Evolutionary conservation across 495 filamentous ascomycete genomes (phyloP).

Genomic region (Penicillium antarcticum): DNA sequence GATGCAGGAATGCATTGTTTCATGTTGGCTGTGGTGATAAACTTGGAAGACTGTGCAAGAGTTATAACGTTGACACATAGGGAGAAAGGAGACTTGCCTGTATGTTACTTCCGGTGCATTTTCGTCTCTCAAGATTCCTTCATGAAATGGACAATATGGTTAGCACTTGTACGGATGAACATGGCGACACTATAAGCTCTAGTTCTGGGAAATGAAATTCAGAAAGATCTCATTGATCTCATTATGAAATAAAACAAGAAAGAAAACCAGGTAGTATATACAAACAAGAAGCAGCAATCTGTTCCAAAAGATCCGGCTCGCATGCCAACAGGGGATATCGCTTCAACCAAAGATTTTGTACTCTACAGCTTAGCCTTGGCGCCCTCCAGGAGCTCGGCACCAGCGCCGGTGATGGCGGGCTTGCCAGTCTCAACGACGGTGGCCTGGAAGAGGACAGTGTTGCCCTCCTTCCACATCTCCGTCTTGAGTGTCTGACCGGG

Average conservation of each 20-base stretch:
- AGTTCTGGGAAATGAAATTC: neutral
- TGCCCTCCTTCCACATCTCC: conserved; percentile 98
- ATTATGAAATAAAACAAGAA: conserved; percentile 1
- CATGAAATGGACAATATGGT: no score
- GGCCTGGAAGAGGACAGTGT: conserved; percentile 84
- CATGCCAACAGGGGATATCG: conserved; percentile 18
- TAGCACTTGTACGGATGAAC: no score
- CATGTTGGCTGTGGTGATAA: no score
- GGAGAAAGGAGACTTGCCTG: no score
- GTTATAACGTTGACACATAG: no score
- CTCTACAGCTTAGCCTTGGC: conserved; percentile 61
- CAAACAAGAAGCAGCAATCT: conserved; percentile 21
- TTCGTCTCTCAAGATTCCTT: no score
- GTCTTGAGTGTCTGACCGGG: conserved; percentile 93
- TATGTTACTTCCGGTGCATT: no score
- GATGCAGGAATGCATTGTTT: no score
- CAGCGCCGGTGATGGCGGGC: conserved; percentile 81
- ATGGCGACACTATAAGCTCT: no score
- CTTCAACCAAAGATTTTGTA: conserved; percentile 19
- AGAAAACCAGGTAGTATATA: conserved; percentile 16
- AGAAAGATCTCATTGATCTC: conserved; percentile 2
- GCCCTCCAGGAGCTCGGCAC: conserved; percentile 71
- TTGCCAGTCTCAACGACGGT: conserved; percentile 97
- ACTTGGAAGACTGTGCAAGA: no score
- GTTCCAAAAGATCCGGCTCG: conserved; percentile 11